phyloP scores from a whole-genome alignment of 2,329 filamentous ascomycete genomes.

The Paraphoma sp. region DNA sequence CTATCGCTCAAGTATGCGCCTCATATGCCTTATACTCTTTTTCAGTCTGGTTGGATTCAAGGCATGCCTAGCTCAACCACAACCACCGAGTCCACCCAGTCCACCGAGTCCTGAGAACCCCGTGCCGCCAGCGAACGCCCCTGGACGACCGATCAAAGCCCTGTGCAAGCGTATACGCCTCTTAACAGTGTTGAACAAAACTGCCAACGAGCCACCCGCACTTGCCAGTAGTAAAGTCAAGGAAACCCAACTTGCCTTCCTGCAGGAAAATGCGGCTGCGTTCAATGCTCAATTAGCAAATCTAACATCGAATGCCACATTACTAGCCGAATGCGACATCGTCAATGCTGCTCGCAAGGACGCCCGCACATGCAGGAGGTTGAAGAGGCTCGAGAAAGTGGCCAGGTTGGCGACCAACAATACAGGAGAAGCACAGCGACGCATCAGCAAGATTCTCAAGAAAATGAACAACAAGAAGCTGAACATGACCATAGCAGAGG shows the following conservation, averaged over 20 bases:
- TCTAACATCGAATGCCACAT: slow-evolving; percentile 13
- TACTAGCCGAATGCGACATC: slow-evolving; percentile 27
- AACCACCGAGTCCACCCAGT: neutral
- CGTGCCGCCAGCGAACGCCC: neutral
- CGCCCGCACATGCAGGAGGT: slow-evolving; percentile 24
- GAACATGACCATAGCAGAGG: slow-evolving; percentile 32
- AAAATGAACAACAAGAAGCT: slow-evolving; percentile 19
- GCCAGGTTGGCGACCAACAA: slow-evolving; percentile 29
- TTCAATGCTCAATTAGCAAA: neutral
- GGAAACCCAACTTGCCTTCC: neutral
- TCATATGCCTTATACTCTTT: neutral
- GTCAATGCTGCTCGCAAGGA: slow-evolving; percentile 29
- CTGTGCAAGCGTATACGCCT: slow-evolving; percentile 27
- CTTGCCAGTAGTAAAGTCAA: neutral
- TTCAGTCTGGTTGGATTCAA: neutral
- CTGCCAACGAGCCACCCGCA: slow-evolving; percentile 32
- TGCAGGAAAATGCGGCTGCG: neutral
- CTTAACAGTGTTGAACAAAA: slow-evolving; percentile 27
- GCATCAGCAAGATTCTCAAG: neutral
- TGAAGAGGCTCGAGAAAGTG: slow-evolving; percentile 28
- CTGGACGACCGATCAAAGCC: neutral
- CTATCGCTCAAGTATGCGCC: neutral
- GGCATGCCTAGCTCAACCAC: neutral
- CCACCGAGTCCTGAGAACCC: neutral
- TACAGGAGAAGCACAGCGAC: neutral